Conservation (phyloP, 2,329 filamentous ascomycete genomes). For the Fonsecaea monophora region DNA sequence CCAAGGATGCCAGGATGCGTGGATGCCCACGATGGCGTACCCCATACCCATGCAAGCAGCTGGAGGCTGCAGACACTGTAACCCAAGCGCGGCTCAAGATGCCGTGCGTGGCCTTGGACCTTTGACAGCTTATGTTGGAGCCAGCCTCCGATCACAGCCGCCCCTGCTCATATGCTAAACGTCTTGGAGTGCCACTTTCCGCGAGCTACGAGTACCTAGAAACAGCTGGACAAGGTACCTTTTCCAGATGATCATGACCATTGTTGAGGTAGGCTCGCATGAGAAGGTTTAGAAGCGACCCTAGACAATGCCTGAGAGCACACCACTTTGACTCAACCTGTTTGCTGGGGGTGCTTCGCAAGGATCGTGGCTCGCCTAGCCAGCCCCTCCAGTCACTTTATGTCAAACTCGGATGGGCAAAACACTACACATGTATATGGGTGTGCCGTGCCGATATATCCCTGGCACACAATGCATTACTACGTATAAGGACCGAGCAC, state of each 20-base stretch:
- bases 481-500: too few species aligned
- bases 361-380: neutral
- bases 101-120: neutral
- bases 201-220: neutral
- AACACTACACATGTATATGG: neutral
- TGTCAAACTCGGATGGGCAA: neutral
- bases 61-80: neutral
- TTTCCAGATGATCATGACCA: neutral
- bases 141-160: neutral
- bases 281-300: neutral
- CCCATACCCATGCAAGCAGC: neutral
- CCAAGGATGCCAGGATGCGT: neutral
- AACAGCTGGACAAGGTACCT: neutral
- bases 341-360: neutral
- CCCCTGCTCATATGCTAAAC: neutral
- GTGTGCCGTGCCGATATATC: neutral
- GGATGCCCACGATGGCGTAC: too few species aligned
- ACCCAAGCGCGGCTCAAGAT: neutral
- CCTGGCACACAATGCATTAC: neutral
- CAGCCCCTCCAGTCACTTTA: neutral
- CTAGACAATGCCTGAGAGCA: neutral
- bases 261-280: neutral
- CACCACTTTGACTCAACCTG: neutral
- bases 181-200: neutral
- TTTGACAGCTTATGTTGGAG: neutral